phyloP scores from a whole-genome alignment of 768 basidiomycete genomes.

The Chiua virens region DNA sequence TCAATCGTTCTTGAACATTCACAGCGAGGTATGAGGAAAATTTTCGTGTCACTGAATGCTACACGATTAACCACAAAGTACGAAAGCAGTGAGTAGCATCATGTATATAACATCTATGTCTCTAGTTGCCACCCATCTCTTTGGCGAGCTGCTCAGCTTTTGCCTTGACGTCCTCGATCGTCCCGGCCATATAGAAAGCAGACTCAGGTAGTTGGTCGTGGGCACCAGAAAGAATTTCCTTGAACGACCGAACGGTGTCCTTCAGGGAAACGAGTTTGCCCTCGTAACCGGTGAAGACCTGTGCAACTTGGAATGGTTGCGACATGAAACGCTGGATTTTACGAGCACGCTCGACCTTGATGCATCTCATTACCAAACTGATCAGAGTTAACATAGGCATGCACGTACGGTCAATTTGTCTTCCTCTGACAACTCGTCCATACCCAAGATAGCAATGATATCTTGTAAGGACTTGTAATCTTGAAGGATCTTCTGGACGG shows the following conservation, averaged over 20 bases:
- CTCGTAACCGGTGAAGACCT: conserved; percentile 99
- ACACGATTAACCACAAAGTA: conserved; percentile 7
- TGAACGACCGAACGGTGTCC: conserved; percentile 96
- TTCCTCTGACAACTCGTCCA: conserved; percentile 99
- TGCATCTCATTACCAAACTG: conserved; percentile 5
- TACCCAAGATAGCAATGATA: conserved; percentile 99
- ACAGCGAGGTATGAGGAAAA: no score
- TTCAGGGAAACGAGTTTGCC: conserved; percentile 96
- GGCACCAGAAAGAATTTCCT: conserved; percentile 89
- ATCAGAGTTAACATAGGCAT: not conserved
- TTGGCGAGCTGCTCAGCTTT: conserved; percentile 98
- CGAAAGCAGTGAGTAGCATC: conserved; percentile 6
- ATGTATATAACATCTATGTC: conserved; percentile 15
- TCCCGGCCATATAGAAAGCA: conserved; percentile 98
- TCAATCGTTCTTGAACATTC: not conserved
- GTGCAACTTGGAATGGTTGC: conserved; percentile 99
- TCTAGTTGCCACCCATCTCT: conserved; percentile 68
- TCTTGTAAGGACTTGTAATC: conserved; percentile 97
- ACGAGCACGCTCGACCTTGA: conserved; percentile 91
- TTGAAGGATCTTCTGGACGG: conserved; percentile 96
- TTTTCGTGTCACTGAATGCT: conserved; percentile 12
- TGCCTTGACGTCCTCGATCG: conserved; percentile 93
- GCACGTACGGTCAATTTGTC: conserved; percentile 80
- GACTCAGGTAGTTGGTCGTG: conserved; percentile 93
- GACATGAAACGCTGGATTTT: conserved; percentile 99